Evolutionary conservation across 495 filamentous ascomycete species (phyloP).

Genomic region (Rostrohypoxylon terebratum): DNA sequence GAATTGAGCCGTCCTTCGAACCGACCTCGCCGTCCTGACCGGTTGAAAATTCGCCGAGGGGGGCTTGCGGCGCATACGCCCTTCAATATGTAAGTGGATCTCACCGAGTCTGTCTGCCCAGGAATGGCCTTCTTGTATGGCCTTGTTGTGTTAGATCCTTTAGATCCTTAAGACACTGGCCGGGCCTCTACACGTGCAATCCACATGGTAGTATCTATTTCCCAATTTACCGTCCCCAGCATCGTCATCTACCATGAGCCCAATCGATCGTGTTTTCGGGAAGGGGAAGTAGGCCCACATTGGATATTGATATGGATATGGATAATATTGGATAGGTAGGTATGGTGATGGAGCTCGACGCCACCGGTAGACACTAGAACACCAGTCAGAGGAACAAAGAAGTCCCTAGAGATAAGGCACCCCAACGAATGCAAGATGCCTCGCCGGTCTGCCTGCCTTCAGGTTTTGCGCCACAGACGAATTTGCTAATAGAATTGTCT

Average conservation of each 20-base stretch:
- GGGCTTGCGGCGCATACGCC: slow-evolving; percentile 7
- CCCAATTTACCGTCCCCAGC: neutral
- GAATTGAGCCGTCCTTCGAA: slow-evolving; percentile 18
- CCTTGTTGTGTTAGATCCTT: neutral
- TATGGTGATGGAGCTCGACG: neutral
- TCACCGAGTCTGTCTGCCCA: slow-evolving; percentile 23
- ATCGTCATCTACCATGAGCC: neutral
- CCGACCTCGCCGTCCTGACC: slow-evolving; percentile 22
- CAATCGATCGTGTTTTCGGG: neutral
- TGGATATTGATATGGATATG: neutral
- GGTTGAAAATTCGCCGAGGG: slow-evolving; percentile 33
- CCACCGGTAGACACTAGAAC: neutral
- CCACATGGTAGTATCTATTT: slow-evolving; percentile 10
- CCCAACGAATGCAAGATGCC: neutral
- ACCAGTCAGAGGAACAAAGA: neutral
- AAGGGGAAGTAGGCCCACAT: neutral
- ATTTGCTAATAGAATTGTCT: neutral
- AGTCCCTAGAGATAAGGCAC: neutral
- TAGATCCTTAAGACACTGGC: neutral
- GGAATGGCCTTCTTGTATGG: no score
- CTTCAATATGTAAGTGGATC: slow-evolving; percentile 16
- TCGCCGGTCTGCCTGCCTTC: slow-evolving; percentile 17
- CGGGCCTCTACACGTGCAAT: slow-evolving; percentile 2
- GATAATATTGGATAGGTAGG: no score
- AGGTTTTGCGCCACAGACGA: neutral